phyloP scores from a whole-genome alignment of 345 rosid genomes.

The Mallotus nudiflorus region DNA sequence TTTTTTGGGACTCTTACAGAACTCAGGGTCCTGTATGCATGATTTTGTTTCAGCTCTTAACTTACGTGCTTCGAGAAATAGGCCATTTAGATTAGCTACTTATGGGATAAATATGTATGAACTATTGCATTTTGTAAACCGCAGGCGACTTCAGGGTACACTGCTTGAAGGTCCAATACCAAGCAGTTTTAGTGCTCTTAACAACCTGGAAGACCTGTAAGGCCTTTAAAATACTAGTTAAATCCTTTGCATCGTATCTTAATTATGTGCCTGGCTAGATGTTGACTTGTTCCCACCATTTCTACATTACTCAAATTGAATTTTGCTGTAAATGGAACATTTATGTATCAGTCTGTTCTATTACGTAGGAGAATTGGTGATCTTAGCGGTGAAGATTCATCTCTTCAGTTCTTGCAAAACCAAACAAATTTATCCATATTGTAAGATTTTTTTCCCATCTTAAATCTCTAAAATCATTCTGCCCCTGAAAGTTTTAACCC shows the following conservation, averaged over 20 bases:
- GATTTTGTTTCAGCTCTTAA: slow-evolving; percentile 2
- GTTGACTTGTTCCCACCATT: background rate
- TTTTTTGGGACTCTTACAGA: slow-evolving; percentile 45
- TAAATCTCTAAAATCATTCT: background rate
- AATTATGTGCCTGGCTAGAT: background rate
- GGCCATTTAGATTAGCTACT: background rate
- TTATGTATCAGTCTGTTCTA: slow-evolving; percentile 2
- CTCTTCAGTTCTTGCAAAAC: slow-evolving; percentile 44
- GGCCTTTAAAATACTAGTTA: slow-evolving; percentile 6
- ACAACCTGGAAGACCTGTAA: slow-evolving; percentile 51
- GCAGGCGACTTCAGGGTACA: slow-evolving; percentile 52
- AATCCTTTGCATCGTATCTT: background rate
- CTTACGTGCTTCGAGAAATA: background rate
- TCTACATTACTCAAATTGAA: background rate
- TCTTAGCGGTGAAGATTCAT: slow-evolving; percentile 46
- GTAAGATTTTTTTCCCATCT: slow-evolving; percentile 30
- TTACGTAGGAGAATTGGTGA: slow-evolving; percentile 58
- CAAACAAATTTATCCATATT: slow-evolving; percentile 45
- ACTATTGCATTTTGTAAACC: slow-evolving; percentile 9
- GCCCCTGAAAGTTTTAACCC: background rate
- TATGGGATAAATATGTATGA: background rate
- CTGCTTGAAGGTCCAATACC: slow-evolving; percentile 61
- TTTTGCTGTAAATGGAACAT: background rate
- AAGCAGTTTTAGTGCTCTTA: slow-evolving; percentile 39
- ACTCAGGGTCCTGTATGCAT: slow-evolving; percentile 46